phyloP scores from a whole-genome alignment of 441 rosid species.

The Euphorbia schlechtendalii region DNA sequence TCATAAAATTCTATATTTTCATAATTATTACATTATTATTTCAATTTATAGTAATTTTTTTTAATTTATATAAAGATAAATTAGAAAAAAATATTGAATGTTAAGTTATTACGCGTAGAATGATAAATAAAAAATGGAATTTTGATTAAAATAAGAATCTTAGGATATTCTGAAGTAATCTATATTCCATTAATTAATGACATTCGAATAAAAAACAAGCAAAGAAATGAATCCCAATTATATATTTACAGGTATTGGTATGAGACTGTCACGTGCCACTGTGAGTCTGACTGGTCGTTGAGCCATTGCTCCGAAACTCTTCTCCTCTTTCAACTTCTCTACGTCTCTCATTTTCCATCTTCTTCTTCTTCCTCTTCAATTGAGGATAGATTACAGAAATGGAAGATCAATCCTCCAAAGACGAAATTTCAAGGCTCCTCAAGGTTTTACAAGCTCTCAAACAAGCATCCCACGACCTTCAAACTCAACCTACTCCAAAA shows the following conservation, averaged over 20 bases:
- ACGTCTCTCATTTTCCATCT: background rate
- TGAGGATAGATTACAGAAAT: slow-evolving; percentile 1
- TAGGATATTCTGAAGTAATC: no score
- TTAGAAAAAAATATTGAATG: no score
- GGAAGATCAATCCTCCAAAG: slow-evolving; percentile 28
- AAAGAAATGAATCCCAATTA: no score
- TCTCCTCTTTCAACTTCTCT: background rate
- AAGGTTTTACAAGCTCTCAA: slow-evolving; percentile 55
- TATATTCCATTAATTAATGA: no score
- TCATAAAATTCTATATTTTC: no score
- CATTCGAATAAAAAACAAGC: no score
- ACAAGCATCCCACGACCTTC: slow-evolving; percentile 56
- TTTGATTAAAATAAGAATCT: no score
- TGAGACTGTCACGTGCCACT: background rate
- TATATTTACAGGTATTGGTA: background rate
- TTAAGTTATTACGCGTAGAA: no score
- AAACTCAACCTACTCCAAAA: slow-evolving; percentile 26
- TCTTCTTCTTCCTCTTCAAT: background rate
- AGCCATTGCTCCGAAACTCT: background rate
- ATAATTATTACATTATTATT: no score
- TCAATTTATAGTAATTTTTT: no score
- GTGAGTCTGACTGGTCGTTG: background rate
- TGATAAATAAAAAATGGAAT: no score
- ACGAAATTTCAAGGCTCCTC: slow-evolving; percentile 27
- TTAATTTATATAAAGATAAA: no score